Percentiles rank a stretch among this genome's conserved stretches.
phyloP scores from a whole-genome alignment of 129 eudicot species.

The Saussurea involucrata region DNA sequence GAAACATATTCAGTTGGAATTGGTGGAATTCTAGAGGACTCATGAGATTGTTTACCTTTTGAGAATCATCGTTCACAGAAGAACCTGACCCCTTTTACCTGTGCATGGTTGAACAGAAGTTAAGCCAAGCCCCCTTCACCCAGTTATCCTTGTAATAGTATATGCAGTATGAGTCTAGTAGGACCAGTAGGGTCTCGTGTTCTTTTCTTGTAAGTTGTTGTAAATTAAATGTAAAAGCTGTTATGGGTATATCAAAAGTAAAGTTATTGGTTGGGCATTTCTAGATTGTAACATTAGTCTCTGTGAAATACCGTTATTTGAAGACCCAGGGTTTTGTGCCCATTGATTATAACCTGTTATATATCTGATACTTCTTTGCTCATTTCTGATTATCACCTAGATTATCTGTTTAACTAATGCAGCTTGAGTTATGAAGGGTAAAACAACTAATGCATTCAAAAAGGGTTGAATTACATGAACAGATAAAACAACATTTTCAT shows the following conservation, averaged over 20 bases:
- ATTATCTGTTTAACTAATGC: neutral
- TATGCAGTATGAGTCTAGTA: constrained; percentile 23
- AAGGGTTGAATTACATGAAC: constrained; percentile 10
- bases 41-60: constrained; percentile 21
- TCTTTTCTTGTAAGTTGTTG: constrained; percentile 47
- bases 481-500: constrained; percentile 23
- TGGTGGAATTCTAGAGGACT: constrained; percentile 61
- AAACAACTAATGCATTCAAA: constrained; percentile 5
- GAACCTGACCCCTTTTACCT: constrained; percentile 21
- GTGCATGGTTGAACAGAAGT: constrained; percentile 80
- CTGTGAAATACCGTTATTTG: neutral
- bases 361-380: neutral
- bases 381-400: neutral
- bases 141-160: constrained; percentile 21
- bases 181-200: constrained; percentile 36
- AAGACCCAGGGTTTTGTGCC: neutral
- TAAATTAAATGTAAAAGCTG: constrained; percentile 45
- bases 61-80: constrained; percentile 86
- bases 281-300: neutral
- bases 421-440: constrained; percentile 10
- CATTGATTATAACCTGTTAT: constrained; percentile 1
- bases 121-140: constrained; percentile 45
- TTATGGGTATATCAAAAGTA: constrained; percentile 18
- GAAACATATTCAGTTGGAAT: constrained; percentile 61
- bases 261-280: constrained; percentile 8